Conservation (phyloP, 2,329 filamentous ascomycete genomes). For the Monilinia fructicola region DNA sequence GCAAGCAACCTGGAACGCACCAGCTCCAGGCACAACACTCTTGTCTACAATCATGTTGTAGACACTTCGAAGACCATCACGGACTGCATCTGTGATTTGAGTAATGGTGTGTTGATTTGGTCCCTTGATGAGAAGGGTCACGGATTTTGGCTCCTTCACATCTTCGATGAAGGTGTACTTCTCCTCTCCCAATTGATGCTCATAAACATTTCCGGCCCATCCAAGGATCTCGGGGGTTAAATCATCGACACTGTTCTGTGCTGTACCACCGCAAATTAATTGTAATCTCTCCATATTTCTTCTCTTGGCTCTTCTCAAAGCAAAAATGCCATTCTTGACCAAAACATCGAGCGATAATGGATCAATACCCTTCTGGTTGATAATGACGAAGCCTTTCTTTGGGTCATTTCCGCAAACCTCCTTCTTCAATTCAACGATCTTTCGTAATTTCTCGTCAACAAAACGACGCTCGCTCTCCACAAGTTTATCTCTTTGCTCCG, state of each 20-base stretch:
- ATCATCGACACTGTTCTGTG: slow-evolving; percentile 97
- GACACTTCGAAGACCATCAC: slow-evolving; percentile 90
- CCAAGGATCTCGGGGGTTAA: slow-evolving; percentile 83
- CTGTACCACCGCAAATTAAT: slow-evolving; percentile 83
- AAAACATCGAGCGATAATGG: slow-evolving; percentile 92
- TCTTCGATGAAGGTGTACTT: slow-evolving; percentile 99
- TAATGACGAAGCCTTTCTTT: slow-evolving; percentile 94
- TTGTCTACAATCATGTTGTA: slow-evolving; percentile 99
- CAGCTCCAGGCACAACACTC: slow-evolving; percentile 90
- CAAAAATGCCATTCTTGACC: slow-evolving; percentile 97
- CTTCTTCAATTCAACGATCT: slow-evolving; percentile 98
- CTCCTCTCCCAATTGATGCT: slow-evolving; percentile 96
- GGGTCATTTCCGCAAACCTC: slow-evolving; percentile 90
- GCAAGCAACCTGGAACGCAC: slow-evolving; percentile 94
- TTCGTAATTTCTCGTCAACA: slow-evolving; percentile 92
- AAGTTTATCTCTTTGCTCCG: slow-evolving; percentile 94
- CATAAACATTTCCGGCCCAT: slow-evolving; percentile 95
- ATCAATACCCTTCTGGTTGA: slow-evolving; percentile 99
- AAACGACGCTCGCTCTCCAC: slow-evolving; percentile 96
- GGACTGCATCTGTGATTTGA: slow-evolving; percentile 93
- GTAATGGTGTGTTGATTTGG: slow-evolving; percentile 95
- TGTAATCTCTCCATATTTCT: slow-evolving; percentile 99
- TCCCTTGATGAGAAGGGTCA: slow-evolving; percentile 96
- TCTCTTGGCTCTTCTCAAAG: slow-evolving; percentile 89
- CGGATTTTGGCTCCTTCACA: slow-evolving; percentile 97